phyloP scores from a whole-genome alignment of 2,329 filamentous ascomycete species.

The Didymella arachidicola region DNA sequence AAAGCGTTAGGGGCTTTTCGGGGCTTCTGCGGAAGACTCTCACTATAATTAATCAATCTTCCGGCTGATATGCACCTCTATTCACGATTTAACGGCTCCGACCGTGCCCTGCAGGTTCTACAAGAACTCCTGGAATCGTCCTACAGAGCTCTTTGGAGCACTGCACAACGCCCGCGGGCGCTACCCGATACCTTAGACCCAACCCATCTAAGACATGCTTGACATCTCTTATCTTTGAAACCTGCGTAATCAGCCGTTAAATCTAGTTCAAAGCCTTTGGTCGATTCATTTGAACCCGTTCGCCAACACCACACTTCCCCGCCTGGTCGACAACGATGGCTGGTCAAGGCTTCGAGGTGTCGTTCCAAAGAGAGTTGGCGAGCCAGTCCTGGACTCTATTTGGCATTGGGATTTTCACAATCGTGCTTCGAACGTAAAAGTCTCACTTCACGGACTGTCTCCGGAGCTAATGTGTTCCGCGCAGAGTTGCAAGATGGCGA shows the following conservation, averaged over 20 bases:
- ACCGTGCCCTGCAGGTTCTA: background rate
- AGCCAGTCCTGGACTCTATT: conserved; percentile 42
- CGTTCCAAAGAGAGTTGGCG: conserved; percentile 31
- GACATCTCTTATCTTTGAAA: background rate
- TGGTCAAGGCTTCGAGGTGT: conserved; percentile 25
- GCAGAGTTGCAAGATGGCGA: conserved; percentile 39
- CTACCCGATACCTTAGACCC: background rate
- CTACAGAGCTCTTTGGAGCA: background rate
- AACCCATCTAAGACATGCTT: background rate
- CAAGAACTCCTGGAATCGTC: background rate
- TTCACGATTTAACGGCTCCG: background rate
- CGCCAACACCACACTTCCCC: background rate
- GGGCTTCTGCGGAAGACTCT: background rate
- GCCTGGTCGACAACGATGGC: conserved; percentile 15
- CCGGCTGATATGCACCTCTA: background rate
- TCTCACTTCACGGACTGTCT: background rate
- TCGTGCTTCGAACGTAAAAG: conserved; percentile 40
- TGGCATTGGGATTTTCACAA: conserved; percentile 40
- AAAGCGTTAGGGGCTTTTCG: background rate
- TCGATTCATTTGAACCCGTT: background rate
- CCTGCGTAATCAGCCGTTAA: background rate
- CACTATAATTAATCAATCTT: background rate
- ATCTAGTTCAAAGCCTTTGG: background rate
- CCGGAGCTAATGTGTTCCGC: conserved; percentile 1
- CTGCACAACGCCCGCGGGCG: background rate